phyloP scores from a whole-genome alignment of 495 filamentous ascomycete species.

The Aspergillus ellipticus region DNA sequence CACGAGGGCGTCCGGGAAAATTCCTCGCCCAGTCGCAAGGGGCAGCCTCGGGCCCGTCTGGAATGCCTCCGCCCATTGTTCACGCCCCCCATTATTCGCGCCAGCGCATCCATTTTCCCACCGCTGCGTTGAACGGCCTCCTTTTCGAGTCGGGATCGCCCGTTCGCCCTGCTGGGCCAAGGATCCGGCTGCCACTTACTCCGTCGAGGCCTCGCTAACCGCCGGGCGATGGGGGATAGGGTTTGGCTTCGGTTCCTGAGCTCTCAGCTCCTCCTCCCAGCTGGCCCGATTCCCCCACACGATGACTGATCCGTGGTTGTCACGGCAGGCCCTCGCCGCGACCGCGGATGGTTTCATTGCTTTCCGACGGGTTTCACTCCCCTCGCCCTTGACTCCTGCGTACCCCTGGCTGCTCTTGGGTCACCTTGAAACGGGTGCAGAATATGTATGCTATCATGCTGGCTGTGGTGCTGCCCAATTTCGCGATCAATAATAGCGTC shows the following conservation, averaged over 20 bases:
- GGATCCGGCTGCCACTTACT: neutral
- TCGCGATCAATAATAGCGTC: neutral
- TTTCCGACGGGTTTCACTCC: neutral
- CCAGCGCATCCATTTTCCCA: neutral
- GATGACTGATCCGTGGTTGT: neutral
- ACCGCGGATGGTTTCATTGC: too few relatives aligned
- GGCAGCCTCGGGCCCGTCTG: constrained; percentile 3
- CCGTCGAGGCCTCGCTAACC: neutral
- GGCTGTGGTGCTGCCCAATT: neutral
- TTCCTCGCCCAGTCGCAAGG: constrained; percentile 17
- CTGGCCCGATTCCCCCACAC: neutral
- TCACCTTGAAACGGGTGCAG: too few relatives aligned
- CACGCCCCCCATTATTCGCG: neutral
- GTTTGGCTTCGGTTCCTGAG: constrained; percentile 13
- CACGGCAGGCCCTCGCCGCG: neutral
- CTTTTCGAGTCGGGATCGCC: neutral
- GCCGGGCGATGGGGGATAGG: neutral
- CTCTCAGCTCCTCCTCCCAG: neutral
- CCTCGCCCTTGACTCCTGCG: neutral
- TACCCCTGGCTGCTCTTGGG: neutral
- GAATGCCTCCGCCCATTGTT: neutral
- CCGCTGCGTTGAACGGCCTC: neutral
- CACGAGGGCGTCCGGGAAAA: constrained; percentile 5
- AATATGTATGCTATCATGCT: too few relatives aligned
- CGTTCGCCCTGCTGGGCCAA: neutral